Percentiles rank a stretch among this genome's conserved stretches.
Evolutionary conservation across 768 basidiomycete species (phyloP).

Genomic region (Amylocystis lapponica): DNA sequence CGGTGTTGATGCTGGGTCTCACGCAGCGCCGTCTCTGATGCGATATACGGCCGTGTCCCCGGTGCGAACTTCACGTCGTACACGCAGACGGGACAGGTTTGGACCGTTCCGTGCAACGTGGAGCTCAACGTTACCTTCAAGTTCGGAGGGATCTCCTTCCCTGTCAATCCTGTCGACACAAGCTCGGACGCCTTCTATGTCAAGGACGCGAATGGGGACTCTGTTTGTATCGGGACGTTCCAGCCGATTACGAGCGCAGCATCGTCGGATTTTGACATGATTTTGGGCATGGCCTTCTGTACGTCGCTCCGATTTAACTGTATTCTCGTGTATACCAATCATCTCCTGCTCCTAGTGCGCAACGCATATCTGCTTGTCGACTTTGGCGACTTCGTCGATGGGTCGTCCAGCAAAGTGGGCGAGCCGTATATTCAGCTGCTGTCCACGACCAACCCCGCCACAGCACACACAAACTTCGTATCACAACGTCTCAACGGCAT

Average conservation of each 20-base stretch:
- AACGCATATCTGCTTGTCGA: constrained; percentile 33
- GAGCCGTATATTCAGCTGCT: constrained; percentile 31
- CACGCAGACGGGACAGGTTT: constrained; percentile 16
- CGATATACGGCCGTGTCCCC: constrained; percentile 30
- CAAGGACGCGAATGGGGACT: constrained; percentile 21
- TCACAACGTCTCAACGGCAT: constrained; percentile 23
- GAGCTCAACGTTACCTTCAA: constrained; percentile 31
- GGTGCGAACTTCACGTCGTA: constrained; percentile 20
- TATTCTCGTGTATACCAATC: not conserved
- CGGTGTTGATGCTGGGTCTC: not conserved
- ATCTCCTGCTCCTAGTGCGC: constrained; percentile 22
- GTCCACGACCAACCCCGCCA: constrained; percentile 18
- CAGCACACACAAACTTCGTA: constrained; percentile 30
- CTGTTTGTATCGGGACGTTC: constrained; percentile 30
- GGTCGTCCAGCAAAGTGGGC: constrained; percentile 21
- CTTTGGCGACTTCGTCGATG: constrained; percentile 31
- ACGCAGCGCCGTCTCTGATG: constrained; percentile 18
- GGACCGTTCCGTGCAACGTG: constrained; percentile 28
- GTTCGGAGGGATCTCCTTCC: constrained; percentile 26
- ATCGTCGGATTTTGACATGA: constrained; percentile 24
- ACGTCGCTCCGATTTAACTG: constrained; percentile 8
- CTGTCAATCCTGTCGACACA: constrained; percentile 32
- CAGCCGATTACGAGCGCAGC: constrained; percentile 23
- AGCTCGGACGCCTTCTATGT: constrained; percentile 13
- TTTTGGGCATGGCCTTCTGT: constrained; percentile 34